These are phyloP conservation scores for Tirmania nivea DNA, from an alignment of 495 filamentous ascomycete genomes.

Conservation along the genomic window DNA sequence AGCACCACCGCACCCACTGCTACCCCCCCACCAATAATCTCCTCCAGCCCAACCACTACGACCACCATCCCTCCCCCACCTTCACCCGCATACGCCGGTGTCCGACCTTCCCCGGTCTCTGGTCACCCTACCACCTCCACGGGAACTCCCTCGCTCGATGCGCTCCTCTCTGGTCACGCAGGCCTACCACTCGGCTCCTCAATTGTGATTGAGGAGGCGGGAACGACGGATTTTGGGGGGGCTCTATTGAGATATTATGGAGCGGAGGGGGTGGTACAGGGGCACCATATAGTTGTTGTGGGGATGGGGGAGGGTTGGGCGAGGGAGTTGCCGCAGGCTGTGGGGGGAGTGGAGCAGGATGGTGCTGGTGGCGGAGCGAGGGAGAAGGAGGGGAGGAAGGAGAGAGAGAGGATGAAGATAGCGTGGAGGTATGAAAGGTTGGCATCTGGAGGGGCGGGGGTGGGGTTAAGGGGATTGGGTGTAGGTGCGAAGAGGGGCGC, in stretches of 20 bases:
- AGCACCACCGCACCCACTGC: background rate
- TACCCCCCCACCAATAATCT: too few relatives aligned
- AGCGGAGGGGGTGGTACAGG: conserved; percentile 81
- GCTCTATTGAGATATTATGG: conserved; percentile 72
- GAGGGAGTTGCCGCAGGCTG: conserved; percentile 50
- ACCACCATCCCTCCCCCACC: conserved; percentile 7
- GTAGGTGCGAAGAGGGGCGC: background rate
- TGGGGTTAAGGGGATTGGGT: conserved; percentile 27
- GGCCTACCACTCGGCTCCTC: conserved; percentile 66
- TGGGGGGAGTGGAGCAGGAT: conserved; percentile 25
- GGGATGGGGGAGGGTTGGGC: conserved; percentile 62
- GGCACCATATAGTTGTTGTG: conserved; percentile 67
- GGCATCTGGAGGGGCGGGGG: conserved; percentile 38
- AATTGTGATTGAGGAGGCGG: conserved; percentile 70
- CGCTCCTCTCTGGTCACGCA: conserved; percentile 67
- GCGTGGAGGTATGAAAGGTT: conserved; percentile 90
- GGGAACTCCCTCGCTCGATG: conserved; percentile 64
- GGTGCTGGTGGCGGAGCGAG: conserved; percentile 9
- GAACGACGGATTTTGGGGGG: conserved; percentile 84
- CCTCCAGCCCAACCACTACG: too few relatives aligned
- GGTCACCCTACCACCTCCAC: conserved; percentile 80
- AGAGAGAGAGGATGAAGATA: conserved; percentile 82
- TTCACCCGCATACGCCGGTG: conserved; percentile 34
- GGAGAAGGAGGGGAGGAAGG: conserved; percentile 19
- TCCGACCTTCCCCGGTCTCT: conserved; percentile 74